Percentiles rank a stretch among this genome's conserved stretches.
These are phyloP conservation scores for Penicillium sumatraense DNA, from an alignment of 2,329 filamentous ascomycete species.

Conservation along the genomic window DNA sequence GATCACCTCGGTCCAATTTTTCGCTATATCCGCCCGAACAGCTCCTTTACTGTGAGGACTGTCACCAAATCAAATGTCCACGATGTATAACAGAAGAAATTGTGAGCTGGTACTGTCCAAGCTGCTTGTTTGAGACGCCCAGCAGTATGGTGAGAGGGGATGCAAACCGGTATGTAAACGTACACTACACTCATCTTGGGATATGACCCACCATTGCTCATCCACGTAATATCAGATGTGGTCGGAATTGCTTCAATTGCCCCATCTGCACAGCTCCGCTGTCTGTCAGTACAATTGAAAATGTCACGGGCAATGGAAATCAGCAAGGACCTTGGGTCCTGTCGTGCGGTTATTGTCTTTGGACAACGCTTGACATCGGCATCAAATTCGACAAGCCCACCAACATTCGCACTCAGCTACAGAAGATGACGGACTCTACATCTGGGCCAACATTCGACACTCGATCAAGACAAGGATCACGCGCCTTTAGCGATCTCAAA, in stretches of 20 bases:
- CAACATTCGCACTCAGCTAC: slow-evolving; percentile 79
- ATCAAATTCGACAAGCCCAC: slow-evolving; percentile 89
- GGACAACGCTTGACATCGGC: slow-evolving; percentile 87
- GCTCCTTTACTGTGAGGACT: slow-evolving; percentile 95
- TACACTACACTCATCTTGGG: neutral
- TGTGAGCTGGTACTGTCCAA: slow-evolving; percentile 92
- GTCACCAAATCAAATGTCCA: slow-evolving; percentile 92
- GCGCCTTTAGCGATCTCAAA: slow-evolving; percentile 42
- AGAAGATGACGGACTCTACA: slow-evolving; percentile 64
- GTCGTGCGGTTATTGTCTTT: slow-evolving; percentile 88
- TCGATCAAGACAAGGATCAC: slow-evolving; percentile 43
- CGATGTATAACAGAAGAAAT: slow-evolving; percentile 93
- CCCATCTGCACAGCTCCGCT: slow-evolving; percentile 85
- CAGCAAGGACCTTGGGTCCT: slow-evolving; percentile 72
- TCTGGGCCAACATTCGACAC: slow-evolving; percentile 24
- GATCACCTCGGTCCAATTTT: slow-evolving; percentile 82
- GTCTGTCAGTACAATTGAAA: slow-evolving; percentile 72
- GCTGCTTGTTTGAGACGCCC: slow-evolving; percentile 93
- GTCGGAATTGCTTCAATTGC: slow-evolving; percentile 93
- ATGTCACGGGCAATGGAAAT: slow-evolving; percentile 46
- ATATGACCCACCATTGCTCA: neutral
- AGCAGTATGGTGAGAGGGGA: slow-evolving; percentile 91
- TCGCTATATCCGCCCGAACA: slow-evolving; percentile 92
- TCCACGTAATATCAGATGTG: slow-evolving; percentile 64
- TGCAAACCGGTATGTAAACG: slow-evolving; percentile 76